phyloP scores from a whole-genome alignment of 768 basidiomycete species.

The Rubroboletus satanas region DNA sequence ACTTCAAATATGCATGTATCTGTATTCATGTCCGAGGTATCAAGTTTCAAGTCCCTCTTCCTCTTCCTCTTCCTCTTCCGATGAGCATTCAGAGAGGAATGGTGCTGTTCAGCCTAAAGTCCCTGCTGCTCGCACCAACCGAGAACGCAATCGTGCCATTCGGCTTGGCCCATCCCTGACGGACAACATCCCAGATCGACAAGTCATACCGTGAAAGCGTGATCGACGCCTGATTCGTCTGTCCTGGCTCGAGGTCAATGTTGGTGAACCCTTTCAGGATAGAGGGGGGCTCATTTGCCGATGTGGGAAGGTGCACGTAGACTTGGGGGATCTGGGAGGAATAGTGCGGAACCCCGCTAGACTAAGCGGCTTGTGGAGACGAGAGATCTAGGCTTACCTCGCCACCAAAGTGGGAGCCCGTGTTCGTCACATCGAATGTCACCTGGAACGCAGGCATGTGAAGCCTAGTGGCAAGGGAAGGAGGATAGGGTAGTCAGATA shows the following conservation, averaged over 20 bases:
- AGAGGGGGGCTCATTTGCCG: conserved; percentile 66
- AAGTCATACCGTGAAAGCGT: conserved; percentile 65
- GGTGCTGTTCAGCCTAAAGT: conserved; percentile 50
- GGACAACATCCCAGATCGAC: conserved; percentile 70
- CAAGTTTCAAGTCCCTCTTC: not conserved
- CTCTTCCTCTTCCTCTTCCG: not conserved
- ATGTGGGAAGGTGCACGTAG: conserved; percentile 64
- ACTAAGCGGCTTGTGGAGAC: not conserved
- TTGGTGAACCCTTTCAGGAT: conserved; percentile 69
- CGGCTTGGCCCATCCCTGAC: conserved; percentile 75
- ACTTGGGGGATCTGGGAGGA: conserved; percentile 61
- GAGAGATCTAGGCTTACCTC: conserved; percentile 44
- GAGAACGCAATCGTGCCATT: conserved; percentile 57
- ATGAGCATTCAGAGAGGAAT: conserved; percentile 13
- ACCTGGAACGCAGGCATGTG: conserved; percentile 62
- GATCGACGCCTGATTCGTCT: conserved; percentile 47
- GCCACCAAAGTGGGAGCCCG: conserved; percentile 55
- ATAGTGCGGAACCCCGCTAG: not conserved
- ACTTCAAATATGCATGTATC: not conserved
- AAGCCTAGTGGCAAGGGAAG: conserved; percentile 39
- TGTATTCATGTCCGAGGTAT: not conserved
- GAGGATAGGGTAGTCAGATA: not conserved
- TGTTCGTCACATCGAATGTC: conserved; percentile 64
- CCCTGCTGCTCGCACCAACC: conserved; percentile 67
- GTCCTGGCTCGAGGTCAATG: conserved; percentile 45